phyloP scores from a whole-genome alignment of 805 yeast genomes.

The Starmera dryadoides region DNA sequence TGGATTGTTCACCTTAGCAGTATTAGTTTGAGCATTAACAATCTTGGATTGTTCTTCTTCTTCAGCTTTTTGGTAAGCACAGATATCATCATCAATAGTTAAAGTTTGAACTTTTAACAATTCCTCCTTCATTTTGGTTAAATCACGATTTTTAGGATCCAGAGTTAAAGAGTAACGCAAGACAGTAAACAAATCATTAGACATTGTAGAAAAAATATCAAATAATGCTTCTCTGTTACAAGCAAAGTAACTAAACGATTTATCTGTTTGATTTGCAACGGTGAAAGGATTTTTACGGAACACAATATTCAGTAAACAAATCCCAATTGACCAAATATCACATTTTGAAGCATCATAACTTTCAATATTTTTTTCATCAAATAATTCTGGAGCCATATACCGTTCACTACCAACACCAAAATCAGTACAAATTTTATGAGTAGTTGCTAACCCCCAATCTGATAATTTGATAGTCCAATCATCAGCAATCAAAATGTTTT shows the following conservation, averaged over 20 bases:
- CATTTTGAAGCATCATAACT: conserved; percentile 73
- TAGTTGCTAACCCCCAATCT: conserved; percentile 71
- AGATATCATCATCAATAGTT: conserved; percentile 77
- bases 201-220: conserved; percentile 87
- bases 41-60: conserved; percentile 8
- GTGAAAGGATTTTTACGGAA: conserved; percentile 85
- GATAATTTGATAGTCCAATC: conserved; percentile 56
- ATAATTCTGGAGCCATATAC: conserved; percentile 92
- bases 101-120: conserved; percentile 54
- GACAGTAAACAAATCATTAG: conserved; percentile 80
- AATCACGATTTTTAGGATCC: conserved; percentile 80
- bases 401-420: conserved; percentile 87
- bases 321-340: conserved; percentile 87
- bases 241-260: conserved; percentile 78
- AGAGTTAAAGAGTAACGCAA: conserved; percentile 70
- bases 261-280: conserved; percentile 74
- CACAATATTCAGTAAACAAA: conserved; percentile 74
- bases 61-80: conserved; percentile 34
- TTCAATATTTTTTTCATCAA: conserved; percentile 48
- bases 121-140: conserved; percentile 53
- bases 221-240: conserved; percentile 82
- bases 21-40: conserved; percentile 1
- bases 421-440: conserved; percentile 45
- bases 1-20: conserved; percentile 10
- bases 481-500: conserved; percentile 53